phyloP scores from a whole-genome alignment of 2,329 filamentous ascomycete genomes.

The Pyricularia pennisetigena region DNA sequence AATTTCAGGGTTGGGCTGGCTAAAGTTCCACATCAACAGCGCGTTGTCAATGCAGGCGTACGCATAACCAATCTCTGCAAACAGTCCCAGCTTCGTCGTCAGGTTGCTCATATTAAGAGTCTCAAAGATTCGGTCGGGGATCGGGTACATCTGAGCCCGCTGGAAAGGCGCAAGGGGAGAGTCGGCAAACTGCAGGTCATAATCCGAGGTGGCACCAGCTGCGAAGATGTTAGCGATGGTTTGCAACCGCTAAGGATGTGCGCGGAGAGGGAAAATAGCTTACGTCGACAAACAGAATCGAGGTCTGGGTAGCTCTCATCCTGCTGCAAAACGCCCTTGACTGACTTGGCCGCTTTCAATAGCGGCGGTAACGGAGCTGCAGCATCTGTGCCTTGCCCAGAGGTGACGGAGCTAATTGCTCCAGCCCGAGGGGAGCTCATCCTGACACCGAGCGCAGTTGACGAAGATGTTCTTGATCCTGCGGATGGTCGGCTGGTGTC shows the following conservation, averaged over 20 bases:
- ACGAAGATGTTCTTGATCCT: constrained; percentile 3
- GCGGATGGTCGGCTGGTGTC: not conserved
- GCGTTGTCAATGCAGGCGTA: constrained; percentile 96
- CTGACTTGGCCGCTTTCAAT: constrained; percentile 69
- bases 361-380: constrained; percentile 50
- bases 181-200: constrained; percentile 62
- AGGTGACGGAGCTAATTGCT: not conserved
- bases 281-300: constrained; percentile 81
- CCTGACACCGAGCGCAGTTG: not conserved
- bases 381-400: constrained; percentile 11
- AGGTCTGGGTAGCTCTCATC: constrained; percentile 82
- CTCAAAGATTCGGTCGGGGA: constrained; percentile 85
- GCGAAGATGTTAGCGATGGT: constrained; percentile 19
- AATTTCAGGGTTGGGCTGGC: constrained; percentile 78
- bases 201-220: constrained; percentile 89
- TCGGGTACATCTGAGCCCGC: constrained; percentile 74
- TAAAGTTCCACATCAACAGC: constrained; percentile 97
- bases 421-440: constrained; percentile 10
- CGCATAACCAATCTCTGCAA: constrained; percentile 88
- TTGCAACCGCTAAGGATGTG: not conserved
- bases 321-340: constrained; percentile 67
- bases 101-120: constrained; percentile 84
- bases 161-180: constrained; percentile 83
- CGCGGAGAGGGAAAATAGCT: constrained; percentile 26
- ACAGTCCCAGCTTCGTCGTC: constrained; percentile 88